Percentiles rank a stretch among this genome's conserved stretches.
Evolutionary conservation across 2,329 filamentous ascomycete species (phyloP).

Genomic region (Diaporthe sp.): DNA sequence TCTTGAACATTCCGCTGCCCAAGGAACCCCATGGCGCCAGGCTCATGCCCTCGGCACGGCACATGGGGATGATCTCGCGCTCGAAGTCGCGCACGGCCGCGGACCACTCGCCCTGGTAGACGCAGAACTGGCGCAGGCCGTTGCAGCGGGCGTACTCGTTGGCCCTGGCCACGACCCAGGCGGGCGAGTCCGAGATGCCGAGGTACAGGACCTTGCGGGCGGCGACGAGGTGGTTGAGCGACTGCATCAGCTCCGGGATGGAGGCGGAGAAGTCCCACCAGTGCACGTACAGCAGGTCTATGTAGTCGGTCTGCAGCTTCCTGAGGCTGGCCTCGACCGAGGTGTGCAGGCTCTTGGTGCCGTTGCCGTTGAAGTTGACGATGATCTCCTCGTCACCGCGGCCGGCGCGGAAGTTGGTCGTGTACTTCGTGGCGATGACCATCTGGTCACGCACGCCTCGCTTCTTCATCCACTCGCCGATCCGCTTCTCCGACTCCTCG

Average conservation of each 20-base stretch:
- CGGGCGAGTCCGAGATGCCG: constrained; percentile 56
- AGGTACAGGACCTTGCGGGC: constrained; percentile 59
- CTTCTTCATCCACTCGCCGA: constrained; percentile 79
- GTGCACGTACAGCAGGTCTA: constrained; percentile 62
- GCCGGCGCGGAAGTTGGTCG: constrained; percentile 60
- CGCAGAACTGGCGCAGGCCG: constrained; percentile 53
- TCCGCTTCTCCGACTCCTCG: constrained; percentile 73
- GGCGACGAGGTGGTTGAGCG: constrained; percentile 57
- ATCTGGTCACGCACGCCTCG: constrained; percentile 72
- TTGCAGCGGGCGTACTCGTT: constrained; percentile 55
- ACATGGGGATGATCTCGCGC: constrained; percentile 77
- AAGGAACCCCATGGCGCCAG: constrained; percentile 68
- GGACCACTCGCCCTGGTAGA: constrained; percentile 59
- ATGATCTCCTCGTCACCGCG: constrained; percentile 55
- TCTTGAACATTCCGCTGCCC: constrained; percentile 56
- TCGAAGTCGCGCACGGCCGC: constrained; percentile 61
- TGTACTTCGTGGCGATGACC: constrained; percentile 79
- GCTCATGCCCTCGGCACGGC: constrained; percentile 67
- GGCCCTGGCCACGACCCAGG: constrained; percentile 56
- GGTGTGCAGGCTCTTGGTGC: constrained; percentile 70
- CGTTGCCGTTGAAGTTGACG: constrained; percentile 70
- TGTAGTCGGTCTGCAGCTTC: constrained; percentile 61
- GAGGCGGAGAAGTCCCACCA: constrained; percentile 60
- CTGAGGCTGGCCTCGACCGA: constrained; percentile 63
- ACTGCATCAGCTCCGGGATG: constrained; percentile 59